Percentiles rank a stretch among this genome's conserved stretches.
phyloP scores from a whole-genome alignment of 805 yeast species.

The Brettanomyces sp. region DNA sequence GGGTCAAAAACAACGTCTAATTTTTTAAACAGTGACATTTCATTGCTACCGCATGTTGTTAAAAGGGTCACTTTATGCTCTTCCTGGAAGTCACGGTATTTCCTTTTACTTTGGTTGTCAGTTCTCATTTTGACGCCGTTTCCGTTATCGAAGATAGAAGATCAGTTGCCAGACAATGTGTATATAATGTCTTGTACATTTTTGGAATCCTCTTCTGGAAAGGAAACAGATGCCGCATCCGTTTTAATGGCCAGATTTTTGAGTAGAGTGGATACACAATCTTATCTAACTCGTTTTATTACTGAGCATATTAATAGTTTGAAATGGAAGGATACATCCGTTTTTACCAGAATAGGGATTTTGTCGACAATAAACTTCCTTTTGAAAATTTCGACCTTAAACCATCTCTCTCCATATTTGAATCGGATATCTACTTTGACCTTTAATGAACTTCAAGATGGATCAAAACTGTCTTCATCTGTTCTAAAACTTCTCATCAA shows the following conservation, averaged over 20 bases:
- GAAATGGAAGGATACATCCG: conserved; percentile 10
- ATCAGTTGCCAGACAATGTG: conserved; percentile 26
- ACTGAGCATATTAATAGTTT: conserved; percentile 11
- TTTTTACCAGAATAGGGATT: conserved; percentile 11
- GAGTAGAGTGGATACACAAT: conserved; percentile 35
- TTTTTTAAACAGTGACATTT: conserved; percentile 52
- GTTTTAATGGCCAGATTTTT: conserved; percentile 43
- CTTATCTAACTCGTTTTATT: conserved; percentile 20
- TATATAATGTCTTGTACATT: conserved; percentile 25
- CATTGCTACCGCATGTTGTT: conserved; percentile 33
- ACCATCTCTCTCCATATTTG: conserved; percentile 2
- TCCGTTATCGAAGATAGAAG: conserved; percentile 33
- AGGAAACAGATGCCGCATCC: conserved; percentile 47
- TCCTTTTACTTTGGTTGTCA: conserved; percentile 63
- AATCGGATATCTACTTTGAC: conserved; percentile 11
- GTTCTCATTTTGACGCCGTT: conserved; percentile 71
- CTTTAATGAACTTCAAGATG: conserved; percentile 7
- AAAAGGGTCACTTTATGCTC: conserved; percentile 11
- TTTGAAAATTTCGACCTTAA: conserved; percentile 10
- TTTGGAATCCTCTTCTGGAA: conserved; percentile 37
- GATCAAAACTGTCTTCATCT: conserved; percentile 1
- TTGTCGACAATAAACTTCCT: conserved; percentile 16
- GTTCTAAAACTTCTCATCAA: conserved; percentile 20
- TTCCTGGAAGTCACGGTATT: conserved; percentile 19
- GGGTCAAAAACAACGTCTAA: conserved; percentile 53